Percentiles rank a stretch among this genome's conserved stretches.
phyloP scores from a whole-genome alignment of 1,139 yeast species.

The Scheffersomyces titani region DNA sequence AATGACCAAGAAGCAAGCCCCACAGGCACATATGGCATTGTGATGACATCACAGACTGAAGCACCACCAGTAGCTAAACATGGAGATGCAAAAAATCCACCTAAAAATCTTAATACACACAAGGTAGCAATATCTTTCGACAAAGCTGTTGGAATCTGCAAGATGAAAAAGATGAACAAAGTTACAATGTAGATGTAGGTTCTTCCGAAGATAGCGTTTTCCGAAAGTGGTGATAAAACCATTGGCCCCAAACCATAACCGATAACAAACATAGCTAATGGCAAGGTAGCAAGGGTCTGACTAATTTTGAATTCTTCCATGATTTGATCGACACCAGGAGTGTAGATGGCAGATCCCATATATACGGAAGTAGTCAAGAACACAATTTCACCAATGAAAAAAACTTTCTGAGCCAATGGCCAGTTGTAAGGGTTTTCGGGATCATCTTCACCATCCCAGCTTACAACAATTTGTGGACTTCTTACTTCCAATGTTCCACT shows the following conservation, averaged over 20 bases:
- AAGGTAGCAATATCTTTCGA: conserved; percentile 30
- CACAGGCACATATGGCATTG: conserved; percentile 30
- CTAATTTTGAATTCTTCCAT: conserved; percentile 28
- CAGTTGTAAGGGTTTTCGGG: conserved; percentile 63
- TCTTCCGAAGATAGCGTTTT: conserved; percentile 53
- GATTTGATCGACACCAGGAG: conserved; percentile 49
- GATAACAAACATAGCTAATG: conserved; percentile 38
- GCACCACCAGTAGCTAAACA: conserved; percentile 42
- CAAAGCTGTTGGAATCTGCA: conserved; percentile 36
- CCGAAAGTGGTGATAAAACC: conserved; percentile 39
- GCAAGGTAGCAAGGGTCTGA: conserved; percentile 28
- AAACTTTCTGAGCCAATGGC: conserved; percentile 38
- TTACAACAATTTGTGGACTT: conserved; percentile 16
- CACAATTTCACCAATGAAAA: conserved; percentile 41
- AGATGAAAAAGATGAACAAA: conserved; percentile 29
- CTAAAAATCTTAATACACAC: conserved; percentile 31
- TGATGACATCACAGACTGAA: conserved; percentile 29
- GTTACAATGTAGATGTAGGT: conserved; percentile 36
- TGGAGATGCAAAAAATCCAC: conserved; percentile 39
- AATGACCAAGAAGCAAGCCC: conserved; percentile 38
- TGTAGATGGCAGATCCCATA: conserved; percentile 62
- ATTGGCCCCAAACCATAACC: conserved; percentile 45
- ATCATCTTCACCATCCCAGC: conserved; percentile 54
- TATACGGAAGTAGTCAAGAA: conserved; percentile 55
- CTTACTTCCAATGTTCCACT: background rate